Evolutionary conservation across 371 early-diverging fungal species (phyloP).

Genomic region (Mortierella sp.): DNA sequence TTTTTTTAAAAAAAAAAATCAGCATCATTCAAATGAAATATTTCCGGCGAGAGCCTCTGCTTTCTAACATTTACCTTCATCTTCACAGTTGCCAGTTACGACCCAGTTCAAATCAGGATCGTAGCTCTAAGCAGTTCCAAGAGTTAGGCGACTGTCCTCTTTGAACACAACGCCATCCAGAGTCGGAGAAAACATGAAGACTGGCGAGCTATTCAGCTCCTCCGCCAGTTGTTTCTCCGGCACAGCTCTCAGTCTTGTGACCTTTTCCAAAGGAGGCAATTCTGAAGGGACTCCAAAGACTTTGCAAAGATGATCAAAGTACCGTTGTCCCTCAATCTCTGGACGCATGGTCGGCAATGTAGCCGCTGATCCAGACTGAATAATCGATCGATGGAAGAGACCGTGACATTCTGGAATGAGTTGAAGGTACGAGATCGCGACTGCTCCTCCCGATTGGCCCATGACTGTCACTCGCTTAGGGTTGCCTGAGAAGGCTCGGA

Average conservation of each 20-base stretch:
- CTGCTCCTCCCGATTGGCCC: conserved; percentile 60
- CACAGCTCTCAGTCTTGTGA: conserved; percentile 9
- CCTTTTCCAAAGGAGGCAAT: conserved; percentile 5
- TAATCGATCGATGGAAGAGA: conserved; percentile 35
- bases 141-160: neutral
- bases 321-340: conserved; percentile 8
- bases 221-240: conserved; percentile 5
- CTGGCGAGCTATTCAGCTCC: neutral
- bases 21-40: neutral
- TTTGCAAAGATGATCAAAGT: conserved; percentile 23
- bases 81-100: neutral
- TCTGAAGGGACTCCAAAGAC: neutral
- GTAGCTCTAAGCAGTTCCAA: neutral
- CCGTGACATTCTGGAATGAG: conserved; percentile 8
- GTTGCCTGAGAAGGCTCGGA: conserved; percentile 60
- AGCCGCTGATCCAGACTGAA: conserved; percentile 17
- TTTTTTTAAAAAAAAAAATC: neutral
- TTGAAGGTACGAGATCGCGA: conserved; percentile 26
- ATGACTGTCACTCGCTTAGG: conserved; percentile 50
- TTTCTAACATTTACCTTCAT: conserved; percentile 15
- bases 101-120: conserved; percentile 15
- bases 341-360: neutral
- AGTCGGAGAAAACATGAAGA: conserved; percentile 6
- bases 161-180: conserved; percentile 16
- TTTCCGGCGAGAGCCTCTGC: too few species aligned